Percentiles rank a stretch among this genome's conserved stretches.
Conservation (phyloP, 208 protist genomes). For the Wallacemonas rigidus region DNA sequence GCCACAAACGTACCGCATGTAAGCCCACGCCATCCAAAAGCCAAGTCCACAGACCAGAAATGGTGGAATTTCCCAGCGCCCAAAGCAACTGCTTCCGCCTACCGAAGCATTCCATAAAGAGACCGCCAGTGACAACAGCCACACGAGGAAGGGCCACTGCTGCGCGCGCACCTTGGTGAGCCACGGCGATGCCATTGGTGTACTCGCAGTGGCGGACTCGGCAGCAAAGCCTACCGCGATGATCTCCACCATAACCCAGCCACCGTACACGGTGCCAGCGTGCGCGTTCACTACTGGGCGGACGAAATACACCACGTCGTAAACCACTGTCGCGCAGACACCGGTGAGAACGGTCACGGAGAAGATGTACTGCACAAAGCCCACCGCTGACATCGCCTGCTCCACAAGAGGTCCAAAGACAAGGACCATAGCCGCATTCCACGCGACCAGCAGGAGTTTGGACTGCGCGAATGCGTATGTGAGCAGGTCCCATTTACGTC, state of each 20-base stretch:
- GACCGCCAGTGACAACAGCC: background rate
- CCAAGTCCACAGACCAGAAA: constrained; percentile 6
- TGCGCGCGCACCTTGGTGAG: background rate
- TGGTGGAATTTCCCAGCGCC: background rate
- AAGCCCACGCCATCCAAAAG: constrained; percentile 30
- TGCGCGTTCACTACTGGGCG: no score
- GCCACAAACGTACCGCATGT: constrained; percentile 22
- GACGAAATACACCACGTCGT: background rate
- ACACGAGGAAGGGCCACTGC: constrained; percentile 14
- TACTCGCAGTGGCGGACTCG: background rate
- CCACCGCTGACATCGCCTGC: background rate
- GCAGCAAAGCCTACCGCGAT: constrained; percentile 19
- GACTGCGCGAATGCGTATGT: constrained; percentile 2
- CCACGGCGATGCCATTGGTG: background rate
- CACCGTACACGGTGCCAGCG: constrained; percentile 17
- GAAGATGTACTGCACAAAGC: constrained; percentile 9
- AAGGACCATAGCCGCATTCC: background rate
- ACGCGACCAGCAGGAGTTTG: background rate
- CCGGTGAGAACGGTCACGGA: constrained; percentile 6
- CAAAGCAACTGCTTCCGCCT: background rate
- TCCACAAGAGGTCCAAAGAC: constrained; percentile 6
- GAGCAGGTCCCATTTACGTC: constrained; percentile 12
- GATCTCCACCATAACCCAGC: constrained; percentile 38
- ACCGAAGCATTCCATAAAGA: background rate
- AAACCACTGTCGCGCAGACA: background rate